phyloP scores from a whole-genome alignment of 495 filamentous ascomycete species.

The Cudoniella acicularis region DNA sequence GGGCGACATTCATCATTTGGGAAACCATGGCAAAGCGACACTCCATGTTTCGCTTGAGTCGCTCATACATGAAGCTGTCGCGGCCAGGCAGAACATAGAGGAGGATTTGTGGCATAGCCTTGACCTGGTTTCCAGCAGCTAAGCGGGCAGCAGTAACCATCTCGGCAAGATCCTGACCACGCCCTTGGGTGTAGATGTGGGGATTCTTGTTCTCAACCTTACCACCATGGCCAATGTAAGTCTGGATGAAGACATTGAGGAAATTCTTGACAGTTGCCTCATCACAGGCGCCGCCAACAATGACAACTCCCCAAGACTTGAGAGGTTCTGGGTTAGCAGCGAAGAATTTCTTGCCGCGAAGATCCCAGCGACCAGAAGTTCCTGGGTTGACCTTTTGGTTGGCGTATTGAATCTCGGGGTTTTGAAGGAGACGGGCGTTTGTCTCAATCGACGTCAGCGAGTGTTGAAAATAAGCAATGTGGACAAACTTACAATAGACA shows the following conservation, averaged over 20 bases:
- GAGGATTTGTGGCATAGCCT: slow-evolving; percentile 54
- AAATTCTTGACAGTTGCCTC: slow-evolving; percentile 51
- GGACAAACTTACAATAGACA: slow-evolving; percentile 43
- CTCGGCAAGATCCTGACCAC: slow-evolving; percentile 44
- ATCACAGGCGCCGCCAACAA: slow-evolving; percentile 26
- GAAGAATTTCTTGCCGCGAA: slow-evolving; percentile 74
- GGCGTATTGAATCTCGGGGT: slow-evolving; percentile 65
- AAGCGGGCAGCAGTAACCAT: slow-evolving; percentile 35
- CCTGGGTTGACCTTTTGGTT: slow-evolving; percentile 50
- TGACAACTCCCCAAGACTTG: slow-evolving; percentile 63
- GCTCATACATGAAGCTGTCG: slow-evolving; percentile 61
- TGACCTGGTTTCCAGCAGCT: slow-evolving; percentile 4
- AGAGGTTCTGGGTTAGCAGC: slow-evolving; percentile 54
- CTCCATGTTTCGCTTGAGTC: slow-evolving; percentile 79
- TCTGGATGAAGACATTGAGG: slow-evolving; percentile 51
- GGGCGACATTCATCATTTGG: slow-evolving; percentile 61
- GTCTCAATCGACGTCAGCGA: slow-evolving; percentile 31
- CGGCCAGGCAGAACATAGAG: slow-evolving; percentile 71
- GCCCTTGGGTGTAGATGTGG: slow-evolving; percentile 25
- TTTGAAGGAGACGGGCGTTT: slow-evolving; percentile 65
- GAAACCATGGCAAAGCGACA: slow-evolving; percentile 74
- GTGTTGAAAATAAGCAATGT: background rate
- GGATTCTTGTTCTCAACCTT: slow-evolving; percentile 36
- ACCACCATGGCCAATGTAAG: slow-evolving; percentile 72
- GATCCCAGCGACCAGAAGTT: slow-evolving; percentile 74